Conservation (phyloP, 1,284 basidiomycete genomes). For the Blastosporella zonata region DNA sequence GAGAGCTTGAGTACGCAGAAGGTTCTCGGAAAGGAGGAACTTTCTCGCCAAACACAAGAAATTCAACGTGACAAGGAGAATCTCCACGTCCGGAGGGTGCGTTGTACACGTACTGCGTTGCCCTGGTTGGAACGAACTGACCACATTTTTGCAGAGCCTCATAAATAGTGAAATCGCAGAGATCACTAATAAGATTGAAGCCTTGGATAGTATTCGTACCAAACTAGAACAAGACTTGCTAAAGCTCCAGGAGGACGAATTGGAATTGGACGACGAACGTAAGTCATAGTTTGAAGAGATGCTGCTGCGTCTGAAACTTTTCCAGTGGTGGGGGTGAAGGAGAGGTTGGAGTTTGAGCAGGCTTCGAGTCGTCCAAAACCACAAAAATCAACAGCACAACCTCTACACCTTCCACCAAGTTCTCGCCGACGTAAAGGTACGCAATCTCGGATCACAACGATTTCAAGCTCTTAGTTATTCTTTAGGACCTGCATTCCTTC, state of each 20-base stretch:
- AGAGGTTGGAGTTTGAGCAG: conserved; percentile 73
- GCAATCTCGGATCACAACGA: background rate
- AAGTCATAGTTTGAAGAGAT: conserved; percentile 28
- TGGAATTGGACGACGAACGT: conserved; percentile 95
- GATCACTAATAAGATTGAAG: conserved; percentile 85
- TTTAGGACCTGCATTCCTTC: conserved; percentile 88
- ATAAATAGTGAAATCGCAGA: conserved; percentile 84
- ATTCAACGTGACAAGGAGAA: conserved; percentile 89
- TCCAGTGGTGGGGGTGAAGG: conserved; percentile 83
- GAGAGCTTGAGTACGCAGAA: conserved; percentile 69
- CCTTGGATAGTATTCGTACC: conserved; percentile 77
- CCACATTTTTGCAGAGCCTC: conserved; percentile 57
- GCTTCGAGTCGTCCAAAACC: conserved; percentile 35
- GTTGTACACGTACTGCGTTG: conserved; percentile 30
- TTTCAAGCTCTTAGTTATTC: background rate
- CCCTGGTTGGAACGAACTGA: conserved; percentile 11
- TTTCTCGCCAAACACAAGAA: conserved; percentile 78
- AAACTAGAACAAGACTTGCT: conserved; percentile 84
- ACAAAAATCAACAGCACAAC: conserved; percentile 33
- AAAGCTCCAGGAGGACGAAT: conserved; percentile 89
- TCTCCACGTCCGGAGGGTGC: conserved; percentile 77
- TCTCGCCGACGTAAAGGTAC: conserved; percentile 77
- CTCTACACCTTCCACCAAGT: conserved; percentile 52
- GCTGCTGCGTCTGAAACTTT: conserved; percentile 13
- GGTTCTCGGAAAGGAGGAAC: conserved; percentile 77